These are phyloP conservation scores for Penicillium sp. DNA, from an alignment of 2,329 filamentous ascomycete genomes.

Conservation along the genomic window DNA sequence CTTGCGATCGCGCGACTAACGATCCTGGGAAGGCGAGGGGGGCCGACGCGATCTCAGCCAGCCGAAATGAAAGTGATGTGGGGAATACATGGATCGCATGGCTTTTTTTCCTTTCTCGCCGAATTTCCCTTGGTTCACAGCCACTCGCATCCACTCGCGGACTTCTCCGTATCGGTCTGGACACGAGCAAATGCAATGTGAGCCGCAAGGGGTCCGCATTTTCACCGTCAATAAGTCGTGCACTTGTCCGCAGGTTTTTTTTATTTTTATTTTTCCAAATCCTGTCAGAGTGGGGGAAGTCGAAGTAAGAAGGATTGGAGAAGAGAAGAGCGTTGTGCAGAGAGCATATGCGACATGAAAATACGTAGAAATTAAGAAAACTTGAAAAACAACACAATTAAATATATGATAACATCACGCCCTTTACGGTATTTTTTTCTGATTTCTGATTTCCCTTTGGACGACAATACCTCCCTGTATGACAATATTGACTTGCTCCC, in stretches of 20 bases:
- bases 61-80: slow-evolving; percentile 23
- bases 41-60: slow-evolving; percentile 21
- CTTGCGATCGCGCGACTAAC: slow-evolving; percentile 21
- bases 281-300: background rate
- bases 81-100: slow-evolving; percentile 22
- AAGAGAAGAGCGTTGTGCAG: background rate
- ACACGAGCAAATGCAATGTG: slow-evolving; percentile 23
- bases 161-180: slow-evolving; percentile 20
- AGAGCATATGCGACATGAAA: background rate
- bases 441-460: too few species aligned
- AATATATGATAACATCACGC: background rate
- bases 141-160: slow-evolving; percentile 15
- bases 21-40: slow-evolving; percentile 17
- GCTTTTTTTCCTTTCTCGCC: slow-evolving; percentile 7
- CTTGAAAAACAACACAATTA: background rate
- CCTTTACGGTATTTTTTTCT: too few species aligned
- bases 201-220: slow-evolving; percentile 24
- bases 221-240: background rate
- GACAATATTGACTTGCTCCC: slow-evolving; percentile 19
- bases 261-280: background rate
- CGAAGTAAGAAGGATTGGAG: background rate
- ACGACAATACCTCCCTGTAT: background rate
- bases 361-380: background rate
- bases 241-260: background rate
- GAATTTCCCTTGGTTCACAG: background rate